Conservation (phyloP, 441 rosid species). For the Arabidopsis lyrata region DNA sequence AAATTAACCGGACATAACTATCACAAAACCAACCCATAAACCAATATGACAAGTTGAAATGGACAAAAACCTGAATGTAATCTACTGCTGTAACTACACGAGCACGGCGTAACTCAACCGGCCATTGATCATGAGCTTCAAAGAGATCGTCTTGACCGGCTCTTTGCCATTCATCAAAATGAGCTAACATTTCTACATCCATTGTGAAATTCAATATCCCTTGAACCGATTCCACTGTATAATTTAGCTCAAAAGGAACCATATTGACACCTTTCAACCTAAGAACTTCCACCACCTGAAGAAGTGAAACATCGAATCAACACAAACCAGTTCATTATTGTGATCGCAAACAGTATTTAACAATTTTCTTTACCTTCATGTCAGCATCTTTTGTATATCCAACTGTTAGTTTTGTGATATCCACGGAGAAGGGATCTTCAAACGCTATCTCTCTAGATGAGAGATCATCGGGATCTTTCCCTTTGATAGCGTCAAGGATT, state of each 20-base stretch:
- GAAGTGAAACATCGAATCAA: neutral
- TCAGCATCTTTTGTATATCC: slow-evolving; percentile 91
- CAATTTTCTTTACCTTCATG: slow-evolving; percentile 65
- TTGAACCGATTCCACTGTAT: slow-evolving; percentile 82
- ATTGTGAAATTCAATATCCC: slow-evolving; percentile 86
- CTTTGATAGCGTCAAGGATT: slow-evolving; percentile 71
- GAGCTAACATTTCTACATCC: slow-evolving; percentile 88
- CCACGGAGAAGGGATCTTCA: slow-evolving; percentile 75
- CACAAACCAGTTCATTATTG: neutral
- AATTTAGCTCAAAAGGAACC: slow-evolving; percentile 82
- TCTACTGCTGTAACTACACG: slow-evolving; percentile 82
- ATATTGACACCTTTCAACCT: slow-evolving; percentile 72
- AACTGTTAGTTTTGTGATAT: slow-evolving; percentile 77
- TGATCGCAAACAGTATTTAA: neutral
- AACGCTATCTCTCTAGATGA: slow-evolving; percentile 79
- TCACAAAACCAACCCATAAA: slow-evolving; percentile 1
- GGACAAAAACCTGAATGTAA: slow-evolving; percentile 70
- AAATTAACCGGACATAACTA: neutral
- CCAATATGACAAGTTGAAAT: neutral
- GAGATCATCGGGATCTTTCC: slow-evolving; percentile 80
- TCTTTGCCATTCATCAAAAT: slow-evolving; percentile 95
- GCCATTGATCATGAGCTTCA: slow-evolving; percentile 98
- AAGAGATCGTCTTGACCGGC: slow-evolving; percentile 63
- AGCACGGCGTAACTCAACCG: slow-evolving; percentile 76
- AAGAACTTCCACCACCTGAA: slow-evolving; percentile 81